Evolutionary conservation across 192 early-diverging fungal genomes (phyloP).

Genomic region (Mortierella antarctica): DNA sequence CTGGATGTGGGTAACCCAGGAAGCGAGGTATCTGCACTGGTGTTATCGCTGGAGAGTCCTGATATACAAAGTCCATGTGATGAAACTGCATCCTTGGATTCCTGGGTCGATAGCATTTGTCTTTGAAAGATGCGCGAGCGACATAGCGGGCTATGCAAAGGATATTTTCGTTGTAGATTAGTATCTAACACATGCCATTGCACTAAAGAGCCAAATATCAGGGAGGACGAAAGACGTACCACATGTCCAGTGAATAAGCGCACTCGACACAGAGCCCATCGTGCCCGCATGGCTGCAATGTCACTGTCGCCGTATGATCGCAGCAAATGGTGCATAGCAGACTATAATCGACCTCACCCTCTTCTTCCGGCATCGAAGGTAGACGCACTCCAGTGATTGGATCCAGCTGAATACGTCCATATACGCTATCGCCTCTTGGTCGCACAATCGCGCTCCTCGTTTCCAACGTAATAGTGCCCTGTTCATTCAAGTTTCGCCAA

Average conservation of each 20-base stretch:
- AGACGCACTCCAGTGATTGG: slow-evolving; percentile 28
- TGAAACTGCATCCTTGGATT: slow-evolving; percentile 17
- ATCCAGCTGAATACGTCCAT: slow-evolving; percentile 49
- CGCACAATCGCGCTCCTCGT: slow-evolving; percentile 42
- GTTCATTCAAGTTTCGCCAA: slow-evolving; percentile 48
- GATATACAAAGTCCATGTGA: slow-evolving; percentile 27
- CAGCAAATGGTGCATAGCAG: slow-evolving; percentile 61
- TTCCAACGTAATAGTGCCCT: slow-evolving; percentile 40
- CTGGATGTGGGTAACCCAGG: slow-evolving; percentile 30
- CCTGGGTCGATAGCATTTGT: slow-evolving; percentile 28
- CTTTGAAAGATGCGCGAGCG: slow-evolving; percentile 44
- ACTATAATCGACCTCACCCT: slow-evolving; percentile 42
- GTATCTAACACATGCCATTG: background rate
- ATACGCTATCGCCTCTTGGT: slow-evolving; percentile 50
- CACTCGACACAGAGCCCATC: slow-evolving; percentile 59
- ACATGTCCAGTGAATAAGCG: slow-evolving; percentile 49
- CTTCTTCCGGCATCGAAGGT: slow-evolving; percentile 34
- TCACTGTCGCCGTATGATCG: slow-evolving; percentile 55
- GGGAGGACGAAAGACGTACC: slow-evolving; percentile 32
- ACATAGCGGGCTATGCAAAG: slow-evolving; percentile 29
- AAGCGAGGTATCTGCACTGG: slow-evolving; percentile 2
- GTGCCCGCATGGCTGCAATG: slow-evolving; percentile 59
- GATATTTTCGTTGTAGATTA: background rate
- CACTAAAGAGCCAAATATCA: too few relatives aligned
- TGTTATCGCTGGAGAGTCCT: slow-evolving; percentile 7